These are phyloP conservation scores for Populus hybrid DNA, from an alignment of 441 rosid species.

Conservation along the genomic window DNA sequence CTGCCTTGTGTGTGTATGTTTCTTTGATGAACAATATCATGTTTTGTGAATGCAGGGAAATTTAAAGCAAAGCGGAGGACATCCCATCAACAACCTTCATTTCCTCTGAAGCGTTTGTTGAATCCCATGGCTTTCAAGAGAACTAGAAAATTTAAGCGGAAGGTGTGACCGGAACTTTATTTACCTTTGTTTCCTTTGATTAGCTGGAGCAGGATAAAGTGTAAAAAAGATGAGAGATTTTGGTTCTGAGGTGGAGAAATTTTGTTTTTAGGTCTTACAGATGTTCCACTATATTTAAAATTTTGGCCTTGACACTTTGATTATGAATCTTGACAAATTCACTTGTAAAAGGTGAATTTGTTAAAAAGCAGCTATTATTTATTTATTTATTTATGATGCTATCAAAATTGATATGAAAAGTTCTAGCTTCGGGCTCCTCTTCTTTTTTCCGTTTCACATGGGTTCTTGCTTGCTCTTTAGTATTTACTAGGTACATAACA, in stretches of 20 bases:
- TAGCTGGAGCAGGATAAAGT: neutral
- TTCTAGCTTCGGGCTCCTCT: too few species aligned
- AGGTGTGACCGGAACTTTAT: neutral
- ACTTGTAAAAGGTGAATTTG: neutral
- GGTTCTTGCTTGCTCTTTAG: too few species aligned
- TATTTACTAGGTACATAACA: too few species aligned
- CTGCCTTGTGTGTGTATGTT: too few species aligned
- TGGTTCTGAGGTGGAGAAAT: neutral
- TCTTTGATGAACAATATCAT: neutral
- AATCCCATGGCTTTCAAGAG: constrained; percentile 51
- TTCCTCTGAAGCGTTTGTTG: constrained; percentile 51
- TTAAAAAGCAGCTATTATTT: too few species aligned
- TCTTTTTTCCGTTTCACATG: too few species aligned
- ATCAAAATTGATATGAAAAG: too few species aligned
- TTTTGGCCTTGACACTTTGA: neutral
- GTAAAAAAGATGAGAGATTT: neutral
- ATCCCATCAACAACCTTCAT: constrained; percentile 20
- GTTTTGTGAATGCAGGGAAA: constrained; percentile 37
- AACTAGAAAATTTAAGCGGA: constrained; percentile 26
- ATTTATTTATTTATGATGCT: too few species aligned
- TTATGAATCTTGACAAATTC: neutral
- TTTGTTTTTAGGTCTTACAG: neutral
- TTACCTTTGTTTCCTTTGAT: neutral
- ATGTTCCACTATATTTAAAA: neutral
- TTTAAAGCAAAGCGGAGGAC: constrained; percentile 32